A percentile compares a stretch with the other conserved stretches of the same genome.
Evolutionary conservation across 768 basidiomycete species (phyloP).

Genomic region (Russula dissimulans): DNA sequence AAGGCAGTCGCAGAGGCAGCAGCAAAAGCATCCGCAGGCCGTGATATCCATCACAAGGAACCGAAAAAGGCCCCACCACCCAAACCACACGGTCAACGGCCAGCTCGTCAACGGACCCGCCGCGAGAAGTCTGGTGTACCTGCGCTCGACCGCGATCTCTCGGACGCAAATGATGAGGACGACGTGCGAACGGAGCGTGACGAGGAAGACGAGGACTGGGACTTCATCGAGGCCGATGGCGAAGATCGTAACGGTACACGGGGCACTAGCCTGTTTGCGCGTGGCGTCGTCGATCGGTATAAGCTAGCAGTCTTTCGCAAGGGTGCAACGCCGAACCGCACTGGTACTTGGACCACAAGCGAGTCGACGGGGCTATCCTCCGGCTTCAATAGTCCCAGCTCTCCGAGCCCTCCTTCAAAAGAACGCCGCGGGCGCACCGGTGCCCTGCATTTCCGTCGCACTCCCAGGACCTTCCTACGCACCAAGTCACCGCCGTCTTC

Average conservation of each 20-base stretch:
- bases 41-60: conserved; percentile 15
- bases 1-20: conserved; percentile 10
- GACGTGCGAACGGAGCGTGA: conserved; percentile 36
- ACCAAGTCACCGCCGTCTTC: conserved; percentile 56
- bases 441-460: conserved; percentile 54
- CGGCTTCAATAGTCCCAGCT: conserved; percentile 31
- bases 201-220: conserved; percentile 78
- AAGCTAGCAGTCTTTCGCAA: conserved; percentile 80
- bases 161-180: conserved; percentile 41
- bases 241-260: conserved; percentile 77
- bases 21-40: conserved; percentile 10
- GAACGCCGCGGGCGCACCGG: conserved; percentile 61
- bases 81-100: conserved; percentile 19
- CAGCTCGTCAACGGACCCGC: conserved; percentile 32
- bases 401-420: conserved; percentile 40
- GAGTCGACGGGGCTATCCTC: conserved; percentile 27
- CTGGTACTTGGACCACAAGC: conserved; percentile 45
- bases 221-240: conserved; percentile 73
- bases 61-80: conserved; percentile 8
- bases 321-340: conserved; percentile 52
- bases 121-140: conserved; percentile 79
- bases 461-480: conserved; percentile 62
- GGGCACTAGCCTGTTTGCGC: conserved; percentile 75
- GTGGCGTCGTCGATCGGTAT: conserved; percentile 88
- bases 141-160: conserved; percentile 66